phyloP scores from a whole-genome alignment of 2,329 filamentous ascomycete genomes.

The Beauveria varroae region DNA sequence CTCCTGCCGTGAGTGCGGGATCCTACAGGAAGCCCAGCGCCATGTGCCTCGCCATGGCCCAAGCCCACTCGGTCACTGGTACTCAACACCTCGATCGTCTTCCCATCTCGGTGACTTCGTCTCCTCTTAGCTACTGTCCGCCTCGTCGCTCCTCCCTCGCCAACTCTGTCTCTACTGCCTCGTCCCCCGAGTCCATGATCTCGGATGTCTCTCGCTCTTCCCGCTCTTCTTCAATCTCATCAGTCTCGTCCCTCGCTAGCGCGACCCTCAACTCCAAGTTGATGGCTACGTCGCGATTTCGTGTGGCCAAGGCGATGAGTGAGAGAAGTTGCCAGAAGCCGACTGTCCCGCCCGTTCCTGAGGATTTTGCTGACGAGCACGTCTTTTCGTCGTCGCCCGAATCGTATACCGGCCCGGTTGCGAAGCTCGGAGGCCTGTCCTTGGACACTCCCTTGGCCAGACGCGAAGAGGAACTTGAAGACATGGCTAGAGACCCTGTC shows the following conservation, averaged over 20 bases:
- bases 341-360: conserved; percentile 49
- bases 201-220: conserved; percentile 55
- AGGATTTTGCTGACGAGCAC: conserved; percentile 42
- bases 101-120: conserved; percentile 39
- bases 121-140: conserved; percentile 42
- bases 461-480: conserved; percentile 40
- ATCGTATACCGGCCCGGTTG: conserved; percentile 45
- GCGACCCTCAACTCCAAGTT: conserved; percentile 46
- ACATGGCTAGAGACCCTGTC: conserved; percentile 33
- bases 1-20: conserved; percentile 51
- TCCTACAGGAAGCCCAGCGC: conserved; percentile 45
- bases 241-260: conserved; percentile 52
- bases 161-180: conserved; percentile 54
- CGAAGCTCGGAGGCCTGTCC: conserved; percentile 43
- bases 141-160: conserved; percentile 55
- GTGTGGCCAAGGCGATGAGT: conserved; percentile 49
- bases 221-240: conserved; percentile 58
- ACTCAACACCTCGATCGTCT: conserved; percentile 47
- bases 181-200: conserved; percentile 61
- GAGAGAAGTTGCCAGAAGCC: conserved; percentile 48
- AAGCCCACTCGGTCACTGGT: conserved; percentile 38
- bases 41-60: conserved; percentile 54
- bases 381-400: conserved; percentile 49
- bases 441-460: conserved; percentile 39
- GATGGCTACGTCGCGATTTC: conserved; percentile 57